Percentiles rank a stretch among this genome's conserved stretches.
phyloP scores from a whole-genome alignment of 2,329 filamentous ascomycete genomes.

The Epichloe baconii region DNA sequence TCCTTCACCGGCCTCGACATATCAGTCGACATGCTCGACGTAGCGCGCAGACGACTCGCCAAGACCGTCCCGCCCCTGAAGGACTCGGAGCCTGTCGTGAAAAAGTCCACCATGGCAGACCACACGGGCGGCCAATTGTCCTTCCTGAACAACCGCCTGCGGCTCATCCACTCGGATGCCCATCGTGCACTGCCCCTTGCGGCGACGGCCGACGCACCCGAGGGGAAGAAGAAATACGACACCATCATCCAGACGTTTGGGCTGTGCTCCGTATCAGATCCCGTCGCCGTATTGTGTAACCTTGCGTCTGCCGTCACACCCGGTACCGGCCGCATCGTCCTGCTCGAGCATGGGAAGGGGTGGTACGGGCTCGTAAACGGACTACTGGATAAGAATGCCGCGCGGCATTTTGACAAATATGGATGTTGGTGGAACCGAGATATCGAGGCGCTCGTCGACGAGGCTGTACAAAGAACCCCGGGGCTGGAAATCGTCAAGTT shows the following conservation, averaged over 20 bases:
- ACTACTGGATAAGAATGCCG: slow-evolving; percentile 41
- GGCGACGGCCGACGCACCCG: slow-evolving; percentile 9
- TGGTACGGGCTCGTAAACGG: slow-evolving; percentile 41
- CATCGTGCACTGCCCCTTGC: slow-evolving; percentile 28
- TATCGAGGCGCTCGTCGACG: slow-evolving; percentile 39
- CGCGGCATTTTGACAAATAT: slow-evolving; percentile 42
- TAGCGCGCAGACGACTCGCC: slow-evolving; percentile 40
- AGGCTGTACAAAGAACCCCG: slow-evolving; percentile 32
- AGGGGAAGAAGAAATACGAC: slow-evolving; percentile 35
- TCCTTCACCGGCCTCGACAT: slow-evolving; percentile 52
- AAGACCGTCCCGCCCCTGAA: slow-evolving; percentile 27
- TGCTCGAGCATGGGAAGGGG: slow-evolving; percentile 50
- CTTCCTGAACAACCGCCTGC: slow-evolving; percentile 28
- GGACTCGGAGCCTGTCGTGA: slow-evolving; percentile 18
- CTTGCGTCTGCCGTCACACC: slow-evolving; percentile 39
- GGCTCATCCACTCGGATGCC: slow-evolving; percentile 37
- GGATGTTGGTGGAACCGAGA: slow-evolving; percentile 60
- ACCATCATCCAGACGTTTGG: slow-evolving; percentile 53
- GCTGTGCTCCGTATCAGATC: slow-evolving; percentile 48
- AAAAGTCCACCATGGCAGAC: slow-evolving; percentile 20
- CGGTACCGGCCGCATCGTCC: slow-evolving; percentile 43
- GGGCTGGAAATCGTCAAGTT: slow-evolving; percentile 44
- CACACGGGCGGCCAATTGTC: slow-evolving; percentile 23
- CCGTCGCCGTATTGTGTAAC: slow-evolving; percentile 37
- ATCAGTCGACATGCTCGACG: slow-evolving; percentile 44